Evolutionary conservation across 192 early-diverging fungal species (phyloP), one percentile per base, ranked within the genome.

Genomic region (Coemansia javaensis): DNA sequence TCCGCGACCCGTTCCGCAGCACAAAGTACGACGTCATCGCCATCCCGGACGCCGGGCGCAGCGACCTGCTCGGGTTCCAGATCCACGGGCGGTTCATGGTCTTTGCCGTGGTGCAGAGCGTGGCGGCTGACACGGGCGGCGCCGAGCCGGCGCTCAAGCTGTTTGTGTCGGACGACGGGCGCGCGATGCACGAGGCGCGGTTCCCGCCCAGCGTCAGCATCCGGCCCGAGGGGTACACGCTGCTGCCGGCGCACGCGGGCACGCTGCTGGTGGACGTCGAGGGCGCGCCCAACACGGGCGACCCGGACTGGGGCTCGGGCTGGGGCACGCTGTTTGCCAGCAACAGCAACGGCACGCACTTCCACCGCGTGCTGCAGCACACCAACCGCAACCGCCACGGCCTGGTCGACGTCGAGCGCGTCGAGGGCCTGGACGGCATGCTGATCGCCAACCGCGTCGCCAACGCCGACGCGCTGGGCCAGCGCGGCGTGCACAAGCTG

Each of bases 351-450:
- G 92, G 90, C 32, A 82, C 83, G 8, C 86, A 78, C 63, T 97
- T 83, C 69, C 82, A 84, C 34, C 52, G 79, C 18, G 80, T 84
- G 9, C 77, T 97, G 25, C 68, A 85, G 27, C 76, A 90, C 63
- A 90, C 90, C 1, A 94, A 96, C 64, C 79, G 90, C 34, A 81
- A 90, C 50, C 55, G 50, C 5, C 16, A 42, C 1, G 89, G 88
- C 9, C 43, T 76, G 47, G 93, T 99, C 6, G 97, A 97, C 50
- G 86, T 92, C 61, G 93, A 94, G 64, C 88, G 87, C 47, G 85
- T 99, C 34, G 83, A 85, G 21, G 89, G 93, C 4, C 76, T 97
- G 9, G 74, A 82, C 18, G 92, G 93, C 23, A 80, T 94, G 61
- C 77, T 90, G 16, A 47, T 99, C 8, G 92, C 88, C n/a, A 98